phyloP scores from a whole-genome alignment of 345 rosid species.

The Mercurialis annua region DNA sequence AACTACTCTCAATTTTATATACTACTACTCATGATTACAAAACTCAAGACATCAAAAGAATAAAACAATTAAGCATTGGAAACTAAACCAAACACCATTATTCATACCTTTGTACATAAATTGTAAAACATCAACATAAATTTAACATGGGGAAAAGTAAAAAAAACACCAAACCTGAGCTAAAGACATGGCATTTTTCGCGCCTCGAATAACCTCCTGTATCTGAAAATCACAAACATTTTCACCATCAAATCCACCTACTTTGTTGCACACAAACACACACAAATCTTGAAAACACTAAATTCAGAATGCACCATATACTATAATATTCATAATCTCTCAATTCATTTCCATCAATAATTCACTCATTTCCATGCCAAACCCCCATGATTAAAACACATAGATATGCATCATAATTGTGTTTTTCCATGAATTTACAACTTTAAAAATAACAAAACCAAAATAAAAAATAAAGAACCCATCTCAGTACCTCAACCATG shows the following conservation, averaged over 20 bases:
- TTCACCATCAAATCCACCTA: constrained; percentile 13
- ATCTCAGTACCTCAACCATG: constrained; percentile 71
- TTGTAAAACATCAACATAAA: constrained; percentile 3
- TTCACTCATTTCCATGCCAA: neutral
- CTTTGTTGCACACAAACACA: neutral
- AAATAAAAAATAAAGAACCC: constrained; percentile 16
- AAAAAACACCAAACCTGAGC: constrained; percentile 80
- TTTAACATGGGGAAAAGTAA: constrained; percentile 11
- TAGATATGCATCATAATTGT: neutral
- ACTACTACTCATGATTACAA: constrained; percentile 10
- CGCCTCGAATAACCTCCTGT: constrained; percentile 67
- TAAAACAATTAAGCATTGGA: constrained; percentile 10
- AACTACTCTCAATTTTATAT: constrained; percentile 22
- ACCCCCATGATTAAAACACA: neutral
- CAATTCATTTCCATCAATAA: neutral
- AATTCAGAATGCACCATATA: neutral
- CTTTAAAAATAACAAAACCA: neutral
- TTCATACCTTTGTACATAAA: neutral
- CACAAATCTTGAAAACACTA: constrained; percentile 8
- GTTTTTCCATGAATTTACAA: neutral
- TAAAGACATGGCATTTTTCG: constrained; percentile 62
- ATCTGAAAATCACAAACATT: constrained; percentile 48
- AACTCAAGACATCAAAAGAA: constrained; percentile 5
- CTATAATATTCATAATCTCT: neutral
- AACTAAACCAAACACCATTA: constrained; percentile 19